Conservation (phyloP, 208 protist genomes). For the Phytomonas francai region DNA sequence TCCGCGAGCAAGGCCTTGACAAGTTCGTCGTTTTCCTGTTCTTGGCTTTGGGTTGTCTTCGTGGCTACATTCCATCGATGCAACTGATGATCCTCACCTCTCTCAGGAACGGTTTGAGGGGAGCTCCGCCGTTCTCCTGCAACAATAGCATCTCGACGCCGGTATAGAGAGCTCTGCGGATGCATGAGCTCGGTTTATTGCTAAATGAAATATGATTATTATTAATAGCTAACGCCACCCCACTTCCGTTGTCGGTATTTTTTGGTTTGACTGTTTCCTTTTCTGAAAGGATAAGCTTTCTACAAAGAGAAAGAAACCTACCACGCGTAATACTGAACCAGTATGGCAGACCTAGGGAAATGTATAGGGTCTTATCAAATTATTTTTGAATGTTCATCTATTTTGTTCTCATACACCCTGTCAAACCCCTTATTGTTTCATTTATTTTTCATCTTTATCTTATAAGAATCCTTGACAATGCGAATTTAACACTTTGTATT, state of each 20-base stretch:
- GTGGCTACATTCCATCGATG: background rate
- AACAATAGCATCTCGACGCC: constrained; percentile 20
- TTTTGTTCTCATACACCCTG: background rate
- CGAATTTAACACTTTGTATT: background rate
- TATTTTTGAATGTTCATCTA: background rate
- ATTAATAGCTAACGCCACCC: background rate
- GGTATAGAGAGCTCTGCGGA: constrained; percentile 62
- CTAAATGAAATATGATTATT: background rate
- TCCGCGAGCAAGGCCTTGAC: constrained; percentile 58
- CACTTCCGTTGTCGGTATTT: background rate
- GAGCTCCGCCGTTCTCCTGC: background rate
- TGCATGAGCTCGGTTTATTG: constrained; percentile 19
- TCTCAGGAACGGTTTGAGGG: background rate
- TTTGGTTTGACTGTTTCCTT: background rate
- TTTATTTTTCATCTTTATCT: background rate
- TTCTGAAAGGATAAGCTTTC: background rate
- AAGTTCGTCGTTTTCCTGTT: constrained; percentile 68
- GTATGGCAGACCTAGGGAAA: background rate
- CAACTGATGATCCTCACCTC: background rate
- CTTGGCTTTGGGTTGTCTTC: constrained; percentile 12
- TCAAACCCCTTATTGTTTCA: background rate
- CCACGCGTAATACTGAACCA: background rate
- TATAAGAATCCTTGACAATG: background rate
- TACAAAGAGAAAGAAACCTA: background rate
- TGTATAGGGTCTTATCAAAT: background rate